Evolutionary conservation across 768 basidiomycete species (phyloP), one percentile per base, ranked within the genome.

Genomic region (Grammothele lineata): DNA sequence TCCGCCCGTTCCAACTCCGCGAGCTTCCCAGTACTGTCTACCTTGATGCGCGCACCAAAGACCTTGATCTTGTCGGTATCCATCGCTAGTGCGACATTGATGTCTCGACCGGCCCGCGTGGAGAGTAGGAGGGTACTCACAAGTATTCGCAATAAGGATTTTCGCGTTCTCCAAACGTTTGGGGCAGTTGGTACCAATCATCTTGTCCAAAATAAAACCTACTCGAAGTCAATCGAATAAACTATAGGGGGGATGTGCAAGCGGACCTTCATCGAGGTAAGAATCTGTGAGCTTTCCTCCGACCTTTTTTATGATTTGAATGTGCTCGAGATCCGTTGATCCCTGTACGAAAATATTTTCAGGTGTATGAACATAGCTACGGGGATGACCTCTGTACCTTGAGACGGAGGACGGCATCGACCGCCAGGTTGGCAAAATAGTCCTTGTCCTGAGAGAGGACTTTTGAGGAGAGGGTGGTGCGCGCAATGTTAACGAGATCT

Each of bases 1-100:
- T 98, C 96, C 5, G 96, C 96, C 10, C 94, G 85, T 67, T 99
- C 96, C 15, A 99, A 83, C 66, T 99, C 96, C 7, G 96, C 96
- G 6, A 99, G 81, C 70, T 99, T 97, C 43, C 94, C 89, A 3
- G 96, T 95, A 37, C 89, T 77, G 59, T 97, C 95, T 5, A 98
- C 96, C 69, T 93, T 92, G 53, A 98, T 84, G 30, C 92, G 79
- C 0, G 96, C 95, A 35, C 96, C 96, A 52, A 99, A 99, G 51
- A 99, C 87, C 71, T 99, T 99, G 75, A 98, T 96, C 68, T 99
- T 99, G 71, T 99, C 96, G 22, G 96, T 99, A 70, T 99, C 96
- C 96, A 98, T 98, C 3, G 96, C 93, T 94, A 7, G n/a, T 8
- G 18, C 7, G n/a, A 19, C 17, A 36, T 36, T 14, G 6, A n/a